phyloP scores from a whole-genome alignment of 352 stramenopile species.

The Labyrinthula sp. region DNA sequence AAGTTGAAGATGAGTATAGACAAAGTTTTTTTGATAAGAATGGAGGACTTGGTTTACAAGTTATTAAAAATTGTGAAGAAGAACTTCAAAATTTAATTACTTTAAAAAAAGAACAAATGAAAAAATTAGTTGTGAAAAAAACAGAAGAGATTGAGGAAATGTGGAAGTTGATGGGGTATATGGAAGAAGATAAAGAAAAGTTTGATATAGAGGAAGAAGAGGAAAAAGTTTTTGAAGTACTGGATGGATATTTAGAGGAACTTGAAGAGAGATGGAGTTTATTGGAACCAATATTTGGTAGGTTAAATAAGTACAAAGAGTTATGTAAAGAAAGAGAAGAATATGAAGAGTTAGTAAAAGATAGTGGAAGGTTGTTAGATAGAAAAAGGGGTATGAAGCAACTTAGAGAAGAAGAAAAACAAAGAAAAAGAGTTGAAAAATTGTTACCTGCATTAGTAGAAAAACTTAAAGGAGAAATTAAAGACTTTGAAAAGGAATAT shows the following conservation, averaged over 20 bases:
- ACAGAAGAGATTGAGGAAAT: slow-evolving; percentile 23
- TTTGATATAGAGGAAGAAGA: slow-evolving; percentile 25
- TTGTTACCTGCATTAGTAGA: slow-evolving; percentile 7
- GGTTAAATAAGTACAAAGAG: slow-evolving; percentile 13
- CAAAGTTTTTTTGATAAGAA: slow-evolving; percentile 27
- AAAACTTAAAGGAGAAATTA: slow-evolving; percentile 12
- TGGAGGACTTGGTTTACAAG: slow-evolving; percentile 12
- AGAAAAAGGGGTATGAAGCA: slow-evolving; percentile 1
- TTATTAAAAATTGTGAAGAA: slow-evolving; percentile 20
- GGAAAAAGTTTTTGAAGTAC: too few species aligned
- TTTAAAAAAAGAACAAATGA: slow-evolving; percentile 23
- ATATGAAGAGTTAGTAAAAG: slow-evolving; percentile 23
- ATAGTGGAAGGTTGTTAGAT: slow-evolving; percentile 23
- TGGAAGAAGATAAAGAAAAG: slow-evolving; percentile 19
- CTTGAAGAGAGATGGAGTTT: slow-evolving; percentile 11
- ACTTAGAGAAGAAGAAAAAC: slow-evolving; percentile 19
- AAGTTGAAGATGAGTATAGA: slow-evolving; percentile 13
- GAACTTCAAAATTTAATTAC: slow-evolving; percentile 20
- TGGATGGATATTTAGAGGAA: slow-evolving; percentile 15
- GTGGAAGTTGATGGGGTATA: slow-evolving; percentile 23
- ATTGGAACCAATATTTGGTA: slow-evolving; percentile 19
- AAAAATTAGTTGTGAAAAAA: slow-evolving; percentile 11
- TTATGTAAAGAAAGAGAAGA: slow-evolving; percentile 22
- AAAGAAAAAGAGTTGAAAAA: slow-evolving; percentile 11
- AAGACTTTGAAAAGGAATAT: slow-evolving; percentile 16